Evolutionary conservation across 192 early-diverging fungal species (phyloP), one percentile per base, ranked within the genome.

Genomic region (Backusella parvicylindrica): DNA sequence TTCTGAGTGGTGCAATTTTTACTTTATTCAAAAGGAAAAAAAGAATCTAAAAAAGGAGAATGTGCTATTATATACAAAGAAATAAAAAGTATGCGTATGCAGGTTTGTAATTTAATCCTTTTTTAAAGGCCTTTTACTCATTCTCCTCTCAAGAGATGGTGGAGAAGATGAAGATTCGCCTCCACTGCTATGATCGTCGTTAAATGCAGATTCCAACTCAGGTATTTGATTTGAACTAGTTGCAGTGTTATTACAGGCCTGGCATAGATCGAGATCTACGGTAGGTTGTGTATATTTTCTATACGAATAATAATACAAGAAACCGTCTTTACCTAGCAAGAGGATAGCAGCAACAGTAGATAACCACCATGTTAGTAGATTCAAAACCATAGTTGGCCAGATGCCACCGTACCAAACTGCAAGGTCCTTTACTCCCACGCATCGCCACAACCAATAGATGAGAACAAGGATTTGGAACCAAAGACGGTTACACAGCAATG

Each of bases 391-490:
- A 21, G 53, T 60, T 60, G 75, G 75, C 75, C 75, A 76, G 6
- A 76, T 7, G 23, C 75, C 75, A 30, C 75, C 75, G n/a, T 76
- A 76, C 37, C 70, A 76, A 21, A 56, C 26, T 1, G 65, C 75
- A 16, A 76, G 30, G 2, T 56, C 69, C 26, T 64, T 37, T 33
- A 76, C 31, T 21, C 60, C 60, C 1, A 38, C 65, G 18, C 64
- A 38, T 49, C 75, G 33, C 75, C 75, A 76, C 4, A 76, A 3
- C 75, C 68, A 71, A 63, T 71, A 71, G 4, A 71, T 38, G 9
- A 71, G 33, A 21, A 64, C 63, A 2, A 76, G 53, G 13, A 36
- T 70, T 26, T 73, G 73, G 67, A 78, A 78, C 77, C 77, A 78
- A 18, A 66, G 18, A 1, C 70, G 70, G 43, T 74, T 67, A 18